These are phyloP conservation scores for Pulveroboletus sp. DNA, from an alignment of 768 basidiomycete species.

Conservation along the genomic window DNA sequence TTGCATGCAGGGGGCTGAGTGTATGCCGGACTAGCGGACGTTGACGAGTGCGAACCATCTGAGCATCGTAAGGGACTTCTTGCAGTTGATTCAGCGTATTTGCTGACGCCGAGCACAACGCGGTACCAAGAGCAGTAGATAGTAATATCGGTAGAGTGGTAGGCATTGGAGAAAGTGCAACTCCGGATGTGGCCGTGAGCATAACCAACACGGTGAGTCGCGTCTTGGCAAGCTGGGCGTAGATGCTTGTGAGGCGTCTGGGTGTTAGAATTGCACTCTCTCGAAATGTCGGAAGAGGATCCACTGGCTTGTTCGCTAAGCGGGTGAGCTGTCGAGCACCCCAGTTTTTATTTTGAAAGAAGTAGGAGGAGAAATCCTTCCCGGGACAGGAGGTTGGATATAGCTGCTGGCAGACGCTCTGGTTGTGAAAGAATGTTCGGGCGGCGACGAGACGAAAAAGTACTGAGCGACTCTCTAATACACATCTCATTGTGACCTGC, in stretches of 20 bases:
- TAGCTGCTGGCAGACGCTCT: background rate
- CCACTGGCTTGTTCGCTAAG: conserved; percentile 10
- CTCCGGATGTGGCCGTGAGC: conserved; percentile 85
- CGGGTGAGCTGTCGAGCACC: conserved; percentile 14
- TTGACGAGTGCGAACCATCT: conserved; percentile 87
- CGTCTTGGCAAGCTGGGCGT: conserved; percentile 79
- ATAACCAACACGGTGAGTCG: conserved; percentile 81
- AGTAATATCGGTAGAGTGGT: conserved; percentile 80
- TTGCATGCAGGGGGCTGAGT: conserved; percentile 82
- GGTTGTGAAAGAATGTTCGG: conserved; percentile 8
- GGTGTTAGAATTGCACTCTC: conserved; percentile 43
- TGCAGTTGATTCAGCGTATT: conserved; percentile 94
- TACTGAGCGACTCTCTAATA: conserved; percentile 10
- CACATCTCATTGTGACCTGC: conserved; percentile 17
- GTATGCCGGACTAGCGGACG: conserved; percentile 82
- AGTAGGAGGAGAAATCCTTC: conserved; percentile 47
- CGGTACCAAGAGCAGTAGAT: conserved; percentile 83
- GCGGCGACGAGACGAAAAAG: conserved; percentile 7
- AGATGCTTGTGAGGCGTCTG: conserved; percentile 54
- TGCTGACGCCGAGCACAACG: conserved; percentile 87
- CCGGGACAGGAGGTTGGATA: conserved; percentile 15
- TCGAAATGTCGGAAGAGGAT: conserved; percentile 28
- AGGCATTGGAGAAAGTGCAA: conserved; percentile 88
- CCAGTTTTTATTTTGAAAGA: conserved; percentile 63
- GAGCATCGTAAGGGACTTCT: conserved; percentile 94